Conservation (phyloP, 768 basidiomycete genomes). For the Phlegmacium glaucopus region DNA sequence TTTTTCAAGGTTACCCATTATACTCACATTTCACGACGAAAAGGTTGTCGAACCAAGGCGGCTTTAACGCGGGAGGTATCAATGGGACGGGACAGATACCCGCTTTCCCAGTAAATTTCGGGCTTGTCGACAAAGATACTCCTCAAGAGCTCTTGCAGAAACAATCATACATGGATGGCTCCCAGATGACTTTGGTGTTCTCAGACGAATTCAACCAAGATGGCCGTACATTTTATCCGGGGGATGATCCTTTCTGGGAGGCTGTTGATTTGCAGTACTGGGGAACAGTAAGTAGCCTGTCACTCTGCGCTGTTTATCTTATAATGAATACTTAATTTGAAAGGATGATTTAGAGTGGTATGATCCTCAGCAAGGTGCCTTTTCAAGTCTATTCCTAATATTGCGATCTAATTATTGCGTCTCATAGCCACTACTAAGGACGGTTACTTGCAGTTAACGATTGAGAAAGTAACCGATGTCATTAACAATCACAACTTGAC, state of each 20-base stretch:
- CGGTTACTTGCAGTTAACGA: slow-evolving; percentile 72
- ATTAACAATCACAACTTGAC: slow-evolving; percentile 60
- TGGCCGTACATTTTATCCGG: slow-evolving; percentile 67
- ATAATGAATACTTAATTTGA: neutral
- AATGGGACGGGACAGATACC: slow-evolving; percentile 74
- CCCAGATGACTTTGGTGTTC: slow-evolving; percentile 59
- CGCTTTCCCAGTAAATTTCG: slow-evolving; percentile 52
- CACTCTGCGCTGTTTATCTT: neutral
- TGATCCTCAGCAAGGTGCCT: slow-evolving; percentile 47
- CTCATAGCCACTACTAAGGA: slow-evolving; percentile 54
- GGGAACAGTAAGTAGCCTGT: slow-evolving; percentile 44
- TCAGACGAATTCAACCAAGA: slow-evolving; percentile 81
- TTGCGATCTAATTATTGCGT: neutral
- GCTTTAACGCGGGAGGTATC: slow-evolving; percentile 73
- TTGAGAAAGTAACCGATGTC: slow-evolving; percentile 43
- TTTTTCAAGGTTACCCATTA: slow-evolving; percentile 47
- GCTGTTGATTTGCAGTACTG: slow-evolving; percentile 67
- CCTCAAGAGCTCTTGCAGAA: slow-evolving; percentile 54
- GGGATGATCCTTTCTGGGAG: slow-evolving; percentile 64
- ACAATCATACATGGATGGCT: slow-evolving; percentile 48
- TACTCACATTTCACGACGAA: slow-evolving; percentile 40
- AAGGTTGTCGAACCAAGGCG: slow-evolving; percentile 44
- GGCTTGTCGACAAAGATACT: slow-evolving; percentile 76
- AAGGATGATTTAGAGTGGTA: slow-evolving; percentile 79
- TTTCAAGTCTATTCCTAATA: neutral